These are phyloP conservation scores for Eucalyptus cloeziana DNA, from an alignment of 345 rosid genomes.

Conservation along the genomic window DNA sequence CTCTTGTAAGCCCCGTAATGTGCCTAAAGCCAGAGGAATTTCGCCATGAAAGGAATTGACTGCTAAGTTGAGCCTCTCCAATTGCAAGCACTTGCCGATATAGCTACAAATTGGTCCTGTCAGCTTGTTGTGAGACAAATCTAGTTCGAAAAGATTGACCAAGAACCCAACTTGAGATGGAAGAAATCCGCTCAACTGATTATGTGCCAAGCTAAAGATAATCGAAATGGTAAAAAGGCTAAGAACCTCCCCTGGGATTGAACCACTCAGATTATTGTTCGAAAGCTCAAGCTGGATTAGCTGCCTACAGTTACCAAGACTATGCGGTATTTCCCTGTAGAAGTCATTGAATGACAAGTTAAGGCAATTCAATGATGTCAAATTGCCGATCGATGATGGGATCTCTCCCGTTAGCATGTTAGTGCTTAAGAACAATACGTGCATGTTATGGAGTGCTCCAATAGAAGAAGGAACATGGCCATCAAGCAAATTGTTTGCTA, in stretches of 20 bases:
- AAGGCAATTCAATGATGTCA: not conserved
- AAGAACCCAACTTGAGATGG: slow-evolving; percentile 8
- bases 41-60: not conserved
- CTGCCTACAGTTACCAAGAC: not conserved
- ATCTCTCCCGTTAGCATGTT: not conserved
- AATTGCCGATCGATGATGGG: not conserved
- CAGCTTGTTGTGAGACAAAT: slow-evolving; percentile 3
- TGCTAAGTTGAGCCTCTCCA: not conserved
- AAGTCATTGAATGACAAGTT: not conserved
- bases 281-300: slow-evolving; percentile 1
- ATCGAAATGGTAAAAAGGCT: not conserved
- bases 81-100: slow-evolving; percentile 3
- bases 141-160: slow-evolving; percentile 1
- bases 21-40: slow-evolving; percentile 17
- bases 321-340: slow-evolving; percentile 4
- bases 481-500: fast-evolving
- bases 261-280: not conserved
- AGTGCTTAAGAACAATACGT: not conserved
- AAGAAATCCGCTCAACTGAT: slow-evolving; percentile 1
- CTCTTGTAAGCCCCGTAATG: slow-evolving; percentile 1
- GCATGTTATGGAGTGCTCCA: not conserved
- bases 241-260: not conserved
- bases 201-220: not conserved
- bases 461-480: not conserved
- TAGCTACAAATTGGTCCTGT: slow-evolving; percentile 12